Conservation (phyloP, 2,329 filamentous ascomycete species). For the Conoideocrella luteorostrata region DNA sequence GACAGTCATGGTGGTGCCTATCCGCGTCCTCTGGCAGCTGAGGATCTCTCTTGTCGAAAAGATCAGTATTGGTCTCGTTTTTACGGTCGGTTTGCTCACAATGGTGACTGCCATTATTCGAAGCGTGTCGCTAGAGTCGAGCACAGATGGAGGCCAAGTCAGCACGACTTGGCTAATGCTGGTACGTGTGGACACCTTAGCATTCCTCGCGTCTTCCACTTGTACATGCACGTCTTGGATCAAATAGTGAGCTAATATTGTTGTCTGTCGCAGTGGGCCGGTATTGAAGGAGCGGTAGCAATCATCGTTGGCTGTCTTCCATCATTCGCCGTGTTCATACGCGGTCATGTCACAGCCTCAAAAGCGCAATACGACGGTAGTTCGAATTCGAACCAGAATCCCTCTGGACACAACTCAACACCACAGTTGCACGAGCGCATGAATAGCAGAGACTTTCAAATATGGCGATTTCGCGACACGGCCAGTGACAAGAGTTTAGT, state of each 20-base stretch:
- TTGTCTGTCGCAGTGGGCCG: constrained; percentile 12
- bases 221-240: too few species aligned
- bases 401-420: constrained; percentile 4
- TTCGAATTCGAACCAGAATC: constrained; percentile 8
- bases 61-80: constrained; percentile 13
- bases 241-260: too few species aligned
- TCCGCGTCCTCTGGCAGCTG: constrained; percentile 13
- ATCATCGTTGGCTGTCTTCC: constrained; percentile 14
- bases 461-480: constrained; percentile 9
- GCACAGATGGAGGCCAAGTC: constrained; percentile 11
- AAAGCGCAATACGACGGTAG: constrained; percentile 5
- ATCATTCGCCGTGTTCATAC: constrained; percentile 14
- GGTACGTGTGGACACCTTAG: too few species aligned
- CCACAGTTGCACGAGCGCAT: constrained; percentile 7
- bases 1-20: constrained; percentile 13
- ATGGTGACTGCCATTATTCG: constrained; percentile 15
- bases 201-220: too few species aligned
- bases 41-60: constrained; percentile 13
- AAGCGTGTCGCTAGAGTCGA: constrained; percentile 12
- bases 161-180: constrained; percentile 16
- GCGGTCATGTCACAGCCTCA: constrained; percentile 10
- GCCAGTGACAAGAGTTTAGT: constrained; percentile 12
- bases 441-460: constrained; percentile 2
- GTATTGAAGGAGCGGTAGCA: constrained; percentile 15
- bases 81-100: constrained; percentile 13